A percentile compares a stretch with the other conserved stretches of the same genome.
Evolutionary conservation across 768 basidiomycete species (phyloP).

Genomic region (Tylopilus cervinicoccineus): DNA sequence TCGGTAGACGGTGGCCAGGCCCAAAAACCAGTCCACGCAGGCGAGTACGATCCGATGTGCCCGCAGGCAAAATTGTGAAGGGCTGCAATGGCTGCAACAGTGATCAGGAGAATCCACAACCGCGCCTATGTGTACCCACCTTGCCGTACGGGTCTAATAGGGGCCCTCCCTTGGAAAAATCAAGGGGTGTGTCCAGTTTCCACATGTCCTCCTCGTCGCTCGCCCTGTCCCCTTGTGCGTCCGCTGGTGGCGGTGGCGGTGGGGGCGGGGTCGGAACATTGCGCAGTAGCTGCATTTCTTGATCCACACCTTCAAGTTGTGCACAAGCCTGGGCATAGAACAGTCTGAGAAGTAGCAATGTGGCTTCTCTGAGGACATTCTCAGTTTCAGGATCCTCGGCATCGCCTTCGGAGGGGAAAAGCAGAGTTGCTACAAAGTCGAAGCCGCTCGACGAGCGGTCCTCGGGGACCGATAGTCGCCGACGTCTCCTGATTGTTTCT

Average conservation of each 20-base stretch:
- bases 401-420: conserved; percentile 39
- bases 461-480: conserved; percentile 36
- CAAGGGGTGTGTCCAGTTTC: conserved; percentile 62
- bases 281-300: conserved; percentile 68
- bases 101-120: conserved; percentile 3
- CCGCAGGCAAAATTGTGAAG: conserved; percentile 87
- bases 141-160: conserved; percentile 74
- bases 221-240: conserved; percentile 38
- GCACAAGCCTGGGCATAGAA: conserved; percentile 65
- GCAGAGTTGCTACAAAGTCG: conserved; percentile 60
- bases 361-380: conserved; percentile 61
- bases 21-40: conserved; percentile 82
- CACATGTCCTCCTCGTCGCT: conserved; percentile 56
- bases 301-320: conserved; percentile 61
- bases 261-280: conserved; percentile 45
- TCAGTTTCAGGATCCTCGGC: conserved; percentile 58
- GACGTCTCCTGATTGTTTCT: conserved; percentile 55
- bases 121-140: conserved; percentile 39
- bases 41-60: conserved; percentile 60
- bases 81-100: conserved; percentile 72
- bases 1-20: conserved; percentile 79
- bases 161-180: conserved; percentile 49
- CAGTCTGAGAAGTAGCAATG: conserved; percentile 68
- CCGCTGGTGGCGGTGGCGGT: conserved; percentile 23
- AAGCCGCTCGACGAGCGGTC: conserved; percentile 46